Evolutionary conservation across 495 filamentous ascomycete genomes (phyloP).

Genomic region (Cercophora samala): DNA sequence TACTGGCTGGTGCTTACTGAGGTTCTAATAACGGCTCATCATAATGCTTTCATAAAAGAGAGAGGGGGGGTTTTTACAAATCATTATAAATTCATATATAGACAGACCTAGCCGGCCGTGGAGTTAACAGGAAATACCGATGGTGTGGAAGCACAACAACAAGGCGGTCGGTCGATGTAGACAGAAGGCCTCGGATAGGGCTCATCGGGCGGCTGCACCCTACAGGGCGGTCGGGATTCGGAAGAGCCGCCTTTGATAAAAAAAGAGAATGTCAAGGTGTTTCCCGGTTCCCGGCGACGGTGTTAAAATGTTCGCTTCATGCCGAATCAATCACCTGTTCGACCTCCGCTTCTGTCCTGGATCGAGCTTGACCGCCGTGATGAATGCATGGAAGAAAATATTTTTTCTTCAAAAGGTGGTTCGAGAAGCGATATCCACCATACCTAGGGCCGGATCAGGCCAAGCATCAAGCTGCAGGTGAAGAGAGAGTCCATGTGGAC

Average conservation of each 20-base stretch:
- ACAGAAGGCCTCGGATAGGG: neutral
- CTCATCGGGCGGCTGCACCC: neutral
- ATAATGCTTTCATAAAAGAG: neutral
- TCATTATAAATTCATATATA: no score
- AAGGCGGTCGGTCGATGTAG: neutral
- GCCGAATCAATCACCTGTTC: neutral
- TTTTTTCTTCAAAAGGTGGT: neutral
- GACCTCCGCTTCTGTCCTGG: neutral
- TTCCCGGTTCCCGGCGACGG: no score
- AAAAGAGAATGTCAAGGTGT: no score
- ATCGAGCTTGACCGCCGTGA: neutral
- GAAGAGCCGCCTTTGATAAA: neutral
- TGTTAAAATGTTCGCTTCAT: neutral
- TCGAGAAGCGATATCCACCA: constrained; percentile 1
- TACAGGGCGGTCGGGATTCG: neutral
- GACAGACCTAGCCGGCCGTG: neutral
- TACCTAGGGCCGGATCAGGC: neutral
- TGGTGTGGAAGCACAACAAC: neutral
- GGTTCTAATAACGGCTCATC: neutral
- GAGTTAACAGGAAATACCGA: neutral
- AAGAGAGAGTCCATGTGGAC: neutral
- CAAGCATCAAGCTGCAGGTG: no score
- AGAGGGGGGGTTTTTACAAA: neutral
- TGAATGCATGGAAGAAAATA: neutral
- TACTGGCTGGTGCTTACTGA: no score